Evolutionary conservation across 2,329 filamentous ascomycete species (phyloP).

Genomic region (Penicillium oxalicum): DNA sequence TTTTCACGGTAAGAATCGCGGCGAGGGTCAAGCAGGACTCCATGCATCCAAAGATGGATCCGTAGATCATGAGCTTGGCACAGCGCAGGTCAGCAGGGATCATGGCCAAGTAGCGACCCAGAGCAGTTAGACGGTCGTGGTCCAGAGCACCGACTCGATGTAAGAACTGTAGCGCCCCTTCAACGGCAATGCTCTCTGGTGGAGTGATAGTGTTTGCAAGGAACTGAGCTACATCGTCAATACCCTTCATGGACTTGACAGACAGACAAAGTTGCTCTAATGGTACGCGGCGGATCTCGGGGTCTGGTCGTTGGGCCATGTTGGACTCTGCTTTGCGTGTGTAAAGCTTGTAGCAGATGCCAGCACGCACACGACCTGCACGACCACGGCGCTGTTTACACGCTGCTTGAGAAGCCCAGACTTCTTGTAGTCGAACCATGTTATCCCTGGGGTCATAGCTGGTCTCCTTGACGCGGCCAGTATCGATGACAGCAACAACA

Average conservation of each 20-base stretch:
- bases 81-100: slow-evolving; percentile 90
- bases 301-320: slow-evolving; percentile 84
- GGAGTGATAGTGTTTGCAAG: slow-evolving; percentile 82
- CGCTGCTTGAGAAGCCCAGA: slow-evolving; percentile 88
- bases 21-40: slow-evolving; percentile 85
- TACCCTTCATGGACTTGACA: slow-evolving; percentile 83
- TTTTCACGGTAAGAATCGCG: slow-evolving; percentile 81
- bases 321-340: slow-evolving; percentile 74
- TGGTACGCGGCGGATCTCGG: slow-evolving; percentile 87
- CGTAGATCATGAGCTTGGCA: slow-evolving; percentile 92
- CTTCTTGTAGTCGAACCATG: slow-evolving; percentile 89
- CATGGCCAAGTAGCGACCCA: slow-evolving; percentile 89
- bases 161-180: slow-evolving; percentile 73
- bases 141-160: slow-evolving; percentile 83
- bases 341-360: slow-evolving; percentile 92
- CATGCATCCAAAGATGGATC: slow-evolving; percentile 85
- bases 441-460: slow-evolving; percentile 88
- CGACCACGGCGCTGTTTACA: slow-evolving; percentile 91
- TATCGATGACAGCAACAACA: slow-evolving; percentile 92
- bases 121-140: slow-evolving; percentile 77
- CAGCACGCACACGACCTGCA: slow-evolving; percentile 85
- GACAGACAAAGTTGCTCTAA: slow-evolving; percentile 91
- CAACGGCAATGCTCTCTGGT: slow-evolving; percentile 76
- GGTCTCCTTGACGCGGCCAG: slow-evolving; percentile 91
- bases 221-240: slow-evolving; percentile 73